Evolutionary conservation across 2,329 filamentous ascomycete species (phyloP).

Genomic region (Hymenoscyphus occultus): DNA sequence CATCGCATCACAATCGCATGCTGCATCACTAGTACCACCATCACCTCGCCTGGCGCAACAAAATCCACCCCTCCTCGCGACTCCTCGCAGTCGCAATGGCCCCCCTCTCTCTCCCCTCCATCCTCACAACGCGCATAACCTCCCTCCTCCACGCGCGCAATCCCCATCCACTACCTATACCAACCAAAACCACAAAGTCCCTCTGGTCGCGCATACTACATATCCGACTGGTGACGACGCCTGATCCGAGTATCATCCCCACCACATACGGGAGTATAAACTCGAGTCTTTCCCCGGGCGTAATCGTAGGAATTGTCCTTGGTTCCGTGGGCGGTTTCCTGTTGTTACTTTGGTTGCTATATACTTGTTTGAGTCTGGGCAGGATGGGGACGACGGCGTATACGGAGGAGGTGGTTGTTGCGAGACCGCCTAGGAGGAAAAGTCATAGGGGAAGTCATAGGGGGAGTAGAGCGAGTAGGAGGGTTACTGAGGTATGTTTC

Average conservation of each 20-base stretch:
- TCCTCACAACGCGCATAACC: slow-evolving; percentile 12
- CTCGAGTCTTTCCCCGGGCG: slow-evolving; percentile 51
- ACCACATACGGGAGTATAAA: slow-evolving; percentile 56
- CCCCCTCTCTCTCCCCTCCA: slow-evolving; percentile 15
- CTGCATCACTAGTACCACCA: slow-evolving; percentile 7
- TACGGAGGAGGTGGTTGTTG: slow-evolving; percentile 24
- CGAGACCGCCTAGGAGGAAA: slow-evolving; percentile 18
- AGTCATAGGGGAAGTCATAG: slow-evolving; percentile 25
- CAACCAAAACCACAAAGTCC: slow-evolving; percentile 5
- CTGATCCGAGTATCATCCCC: slow-evolving; percentile 61
- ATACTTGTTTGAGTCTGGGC: slow-evolving; percentile 33
- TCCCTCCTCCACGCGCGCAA: slow-evolving; percentile 1
- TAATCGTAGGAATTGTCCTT: slow-evolving; percentile 58
- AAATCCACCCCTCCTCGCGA: slow-evolving; percentile 3
- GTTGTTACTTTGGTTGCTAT: slow-evolving; percentile 50
- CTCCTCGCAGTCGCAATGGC: slow-evolving; percentile 22
- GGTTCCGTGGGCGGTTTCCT: slow-evolving; percentile 53
- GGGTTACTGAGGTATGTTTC: slow-evolving; percentile 19
- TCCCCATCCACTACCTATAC: neutral
- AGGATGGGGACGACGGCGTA: slow-evolving; percentile 13
- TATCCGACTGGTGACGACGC: slow-evolving; percentile 32
- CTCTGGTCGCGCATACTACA: slow-evolving; percentile 11
- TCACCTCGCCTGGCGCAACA: slow-evolving; percentile 8
- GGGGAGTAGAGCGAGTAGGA: slow-evolving; percentile 15
- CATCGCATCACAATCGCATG: slow-evolving; percentile 3